phyloP scores from a whole-genome alignment of 177 flowering plant genomes.

The Telopea speciosissima region DNA sequence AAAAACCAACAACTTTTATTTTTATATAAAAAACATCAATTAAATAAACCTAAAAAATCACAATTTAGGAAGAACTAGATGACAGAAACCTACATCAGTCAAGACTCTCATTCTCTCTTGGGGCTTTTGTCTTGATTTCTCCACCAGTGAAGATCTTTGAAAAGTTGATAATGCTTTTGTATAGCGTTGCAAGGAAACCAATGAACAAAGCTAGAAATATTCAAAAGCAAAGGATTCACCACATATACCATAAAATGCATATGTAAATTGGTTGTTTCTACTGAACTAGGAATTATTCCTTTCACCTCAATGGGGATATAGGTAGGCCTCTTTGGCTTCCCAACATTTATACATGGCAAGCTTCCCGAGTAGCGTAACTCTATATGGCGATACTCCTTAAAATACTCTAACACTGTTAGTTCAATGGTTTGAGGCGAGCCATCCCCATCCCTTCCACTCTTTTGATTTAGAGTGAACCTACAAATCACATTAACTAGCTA shows the following conservation, averaged over 20 bases:
- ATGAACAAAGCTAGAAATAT: constrained; percentile 45
- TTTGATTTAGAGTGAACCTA: constrained; percentile 56
- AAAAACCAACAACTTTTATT: background rate
- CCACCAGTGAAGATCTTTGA: constrained; percentile 72
- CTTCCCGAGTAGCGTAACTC: constrained; percentile 53
- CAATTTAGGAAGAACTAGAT: background rate
- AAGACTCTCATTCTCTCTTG: constrained; percentile 59
- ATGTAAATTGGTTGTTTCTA: background rate
- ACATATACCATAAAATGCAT: background rate
- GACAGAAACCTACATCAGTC: constrained; percentile 34
- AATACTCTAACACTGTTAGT: constrained; percentile 75
- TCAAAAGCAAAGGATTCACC: background rate
- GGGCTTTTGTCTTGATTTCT: constrained; percentile 90
- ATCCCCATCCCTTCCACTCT: constrained; percentile 22
- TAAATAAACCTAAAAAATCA: background rate
- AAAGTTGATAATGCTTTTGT: constrained; percentile 59
- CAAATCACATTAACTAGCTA: constrained; percentile 3
- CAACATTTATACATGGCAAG: constrained; percentile 81
- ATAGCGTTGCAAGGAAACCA: constrained; percentile 76
- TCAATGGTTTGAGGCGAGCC: constrained; percentile 27
- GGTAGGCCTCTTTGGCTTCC: constrained; percentile 78
- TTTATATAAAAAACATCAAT: background rate
- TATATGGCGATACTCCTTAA: constrained; percentile 51
- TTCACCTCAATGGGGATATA: constrained; percentile 74
- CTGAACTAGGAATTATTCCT: background rate